A percentile compares a stretch with the other conserved stretches of the same genome.
Conservation (phyloP, 108 stramenopile species). For the Epithemia pelagica region DNA sequence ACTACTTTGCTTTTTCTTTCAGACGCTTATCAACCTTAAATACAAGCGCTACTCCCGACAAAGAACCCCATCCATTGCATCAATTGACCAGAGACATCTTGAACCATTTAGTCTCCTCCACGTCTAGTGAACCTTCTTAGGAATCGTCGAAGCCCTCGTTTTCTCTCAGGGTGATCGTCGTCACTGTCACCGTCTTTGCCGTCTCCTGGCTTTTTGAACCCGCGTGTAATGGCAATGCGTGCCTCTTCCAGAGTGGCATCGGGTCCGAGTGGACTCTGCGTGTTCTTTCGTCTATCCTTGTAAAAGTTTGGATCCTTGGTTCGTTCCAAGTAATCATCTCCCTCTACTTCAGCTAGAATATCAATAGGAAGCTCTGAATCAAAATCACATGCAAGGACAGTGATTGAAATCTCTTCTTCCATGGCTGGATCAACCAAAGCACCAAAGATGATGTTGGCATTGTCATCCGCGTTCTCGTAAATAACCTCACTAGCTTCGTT, state of each 20-base stretch:
- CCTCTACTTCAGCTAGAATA: constrained; percentile 15
- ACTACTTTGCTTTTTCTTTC: neutral
- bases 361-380: constrained; percentile 3
- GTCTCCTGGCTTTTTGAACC: constrained; percentile 47
- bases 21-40: no score
- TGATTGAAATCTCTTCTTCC: constrained; percentile 59
- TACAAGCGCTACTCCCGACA: neutral
- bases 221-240: constrained; percentile 47
- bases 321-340: neutral
- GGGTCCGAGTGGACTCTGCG: constrained; percentile 54
- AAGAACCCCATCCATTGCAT: neutral
- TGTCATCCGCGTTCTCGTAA: constrained; percentile 71
- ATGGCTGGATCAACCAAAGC: constrained; percentile 68
- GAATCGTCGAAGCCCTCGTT: constrained; percentile 4
- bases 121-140: constrained; percentile 8
- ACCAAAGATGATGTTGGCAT: constrained; percentile 86
- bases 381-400: constrained; percentile 59
- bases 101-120: neutral
- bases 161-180: constrained; percentile 1
- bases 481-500: constrained; percentile 77
- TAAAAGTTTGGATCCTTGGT: constrained; percentile 41
- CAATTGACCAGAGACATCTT: no score
- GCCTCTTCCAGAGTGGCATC: constrained; percentile 54
- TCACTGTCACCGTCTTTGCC: no score
- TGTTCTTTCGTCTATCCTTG: constrained; percentile 46